Evolutionary conservation across 805 yeast species (phyloP).

Genomic region (Starmera quercuum): DNA sequence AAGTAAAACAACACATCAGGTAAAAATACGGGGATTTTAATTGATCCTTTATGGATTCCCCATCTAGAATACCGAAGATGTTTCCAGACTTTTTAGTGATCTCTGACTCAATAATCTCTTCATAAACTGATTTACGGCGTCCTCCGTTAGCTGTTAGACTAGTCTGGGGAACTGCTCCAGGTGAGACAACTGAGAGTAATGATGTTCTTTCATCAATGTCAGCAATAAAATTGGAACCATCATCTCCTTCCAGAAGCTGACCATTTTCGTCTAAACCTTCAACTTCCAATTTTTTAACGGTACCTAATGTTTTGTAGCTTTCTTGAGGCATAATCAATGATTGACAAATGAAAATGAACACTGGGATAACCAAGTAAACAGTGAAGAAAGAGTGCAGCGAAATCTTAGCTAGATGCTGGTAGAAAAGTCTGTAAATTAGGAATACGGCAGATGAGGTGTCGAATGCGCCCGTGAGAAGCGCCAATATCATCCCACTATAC

Average conservation of each 20-base stretch:
- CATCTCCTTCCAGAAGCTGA: constrained; percentile 31
- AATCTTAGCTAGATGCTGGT: constrained; percentile 32
- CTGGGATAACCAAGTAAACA: constrained; percentile 64
- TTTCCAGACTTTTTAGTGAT: constrained; percentile 43
- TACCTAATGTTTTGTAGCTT: constrained; percentile 65
- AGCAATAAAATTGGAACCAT: constrained; percentile 35
- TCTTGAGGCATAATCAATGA: constrained; percentile 70
- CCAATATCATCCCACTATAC: constrained; percentile 73
- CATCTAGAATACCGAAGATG: constrained; percentile 76
- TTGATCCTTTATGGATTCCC: constrained; percentile 40
- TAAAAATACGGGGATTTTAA: constrained; percentile 61
- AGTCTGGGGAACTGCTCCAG: constrained; percentile 10
- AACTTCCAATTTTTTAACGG: constrained; percentile 59
- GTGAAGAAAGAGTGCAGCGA: constrained; percentile 55
- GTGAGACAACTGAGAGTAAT: constrained; percentile 14
- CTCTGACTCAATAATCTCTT: constrained; percentile 55
- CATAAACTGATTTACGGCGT: constrained; percentile 51
- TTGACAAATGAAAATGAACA: constrained; percentile 70
- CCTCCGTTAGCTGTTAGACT: constrained; percentile 13
- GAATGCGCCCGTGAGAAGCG: constrained; percentile 86
- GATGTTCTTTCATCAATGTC: constrained; percentile 33
- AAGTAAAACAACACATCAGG: constrained; percentile 70
- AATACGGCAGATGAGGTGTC: constrained; percentile 90
- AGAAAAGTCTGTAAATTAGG: constrained; percentile 60
- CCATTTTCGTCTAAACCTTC: constrained; percentile 73